Evolutionary conservation across 495 filamentous ascomycete genomes (phyloP), one percentile per base, ranked within the genome.

Genomic region (Aspergillus hancockii): DNA sequence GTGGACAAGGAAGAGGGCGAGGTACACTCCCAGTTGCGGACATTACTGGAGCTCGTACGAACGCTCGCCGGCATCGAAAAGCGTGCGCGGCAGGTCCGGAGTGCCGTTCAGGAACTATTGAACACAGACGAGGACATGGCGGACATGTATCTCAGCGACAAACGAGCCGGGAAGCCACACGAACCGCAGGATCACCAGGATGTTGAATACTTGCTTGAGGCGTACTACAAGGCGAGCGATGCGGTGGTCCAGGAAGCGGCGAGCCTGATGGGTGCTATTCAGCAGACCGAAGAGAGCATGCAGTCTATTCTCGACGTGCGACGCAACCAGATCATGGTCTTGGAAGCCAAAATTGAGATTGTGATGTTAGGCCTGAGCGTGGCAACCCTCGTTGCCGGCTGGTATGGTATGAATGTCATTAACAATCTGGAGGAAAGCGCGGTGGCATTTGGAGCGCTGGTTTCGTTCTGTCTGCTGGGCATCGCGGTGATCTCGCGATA

Each of bases 81-180:
- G 23, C 68, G 65, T 16, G 67, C 70, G 14, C 63, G 62, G 1
- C 68, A 70, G 25, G 62, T 75, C 18, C 72, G 68, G 14, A 63
- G 60, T 2, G 61, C 66, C 1, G 34, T 69, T 6, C 63, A 65
- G 41, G 70, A 75, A 22, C 54, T 73, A 0, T 64, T 75, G 0
- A 64, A 60, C 36, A 65, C 66, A 7, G 70, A 73, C 30, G 65
- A 72, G 38, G 72, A 75, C 34, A 70, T 76, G 57, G 73, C 75
- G 14, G 72, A 71, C n/a, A 68, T 82, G 70, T 75, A 83, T 63
- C 43, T 73, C 8, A 69, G 70, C 3, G 79, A 74, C 59, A 74
- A 77, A 46, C 61, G 57, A 10, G 73, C 62, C 0, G 72, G 72
- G 9, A 63, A 61, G 6, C 61, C 63, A 13, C 72, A 75, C 58